Base-by-base conservation (phyloP, 1,284 basidiomycete genomes). In the Malassezia dermatis region DNA sequence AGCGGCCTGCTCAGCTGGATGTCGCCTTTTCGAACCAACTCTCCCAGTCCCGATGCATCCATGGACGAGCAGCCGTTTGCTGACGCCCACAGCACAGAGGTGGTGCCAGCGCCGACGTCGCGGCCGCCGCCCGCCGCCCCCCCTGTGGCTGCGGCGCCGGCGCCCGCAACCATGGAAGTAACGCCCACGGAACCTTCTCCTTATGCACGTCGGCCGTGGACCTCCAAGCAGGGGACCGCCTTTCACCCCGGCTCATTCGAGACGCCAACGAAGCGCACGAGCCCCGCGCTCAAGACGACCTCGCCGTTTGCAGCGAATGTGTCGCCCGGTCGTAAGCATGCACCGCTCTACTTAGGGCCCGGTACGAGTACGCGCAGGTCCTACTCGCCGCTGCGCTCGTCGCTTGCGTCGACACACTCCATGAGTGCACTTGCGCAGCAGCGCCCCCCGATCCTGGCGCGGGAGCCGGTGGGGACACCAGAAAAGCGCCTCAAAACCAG, bases 1-100 rank as follows among this genome's bases (percentile, higher is more conserved):
- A 37, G 43, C 23, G 55, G 55, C 8, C 46, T 57, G 37, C 35
- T 57, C 10, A 40, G 40, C 31, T 57, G 55, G 55, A 48, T 57
- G 17, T 52, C 49, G 6, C 54, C 54, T 8, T 51, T 46, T 12
- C 41, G 28, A 21, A 12, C 21, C 12, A 15, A 13, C 10, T 13
- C 24, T 28, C 27, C 40, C 27, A 21, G 15, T 4, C 11, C 12
- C 1, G 34, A 44, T 15, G 17, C 48, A 15, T 15, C 31, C 27
- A 50, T 51, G 27, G 43, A 39, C 10, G 42, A 45, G 31, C 34
- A 21, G 19, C 23, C 49, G 26, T 40, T 50, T 27, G 15, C 37
- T 13, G 34, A 35, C 11, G 32, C 46, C 8, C 17, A 12, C 10
- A 39, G 34, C 26, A 31, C 21, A 2, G 34, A 31, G 7, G 15